A percentile compares a stretch with the other conserved stretches of the same genome.
These are phyloP conservation scores for Eucalyptus curtisii DNA, from an alignment of 345 rosid genomes.

Conservation along the genomic window DNA sequence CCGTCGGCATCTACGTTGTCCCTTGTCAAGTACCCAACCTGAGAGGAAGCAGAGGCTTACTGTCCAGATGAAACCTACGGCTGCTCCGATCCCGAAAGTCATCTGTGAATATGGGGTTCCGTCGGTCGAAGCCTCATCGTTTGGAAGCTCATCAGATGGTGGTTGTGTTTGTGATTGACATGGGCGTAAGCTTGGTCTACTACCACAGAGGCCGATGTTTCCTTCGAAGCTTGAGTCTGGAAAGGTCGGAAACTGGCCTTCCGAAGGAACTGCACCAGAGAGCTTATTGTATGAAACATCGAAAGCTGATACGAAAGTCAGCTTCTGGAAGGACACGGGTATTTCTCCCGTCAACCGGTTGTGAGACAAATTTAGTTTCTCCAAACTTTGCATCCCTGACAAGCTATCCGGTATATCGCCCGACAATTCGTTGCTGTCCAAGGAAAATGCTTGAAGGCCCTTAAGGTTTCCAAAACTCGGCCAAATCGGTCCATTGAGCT, in stretches of 20 bases:
- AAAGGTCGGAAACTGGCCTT: constrained; percentile 16
- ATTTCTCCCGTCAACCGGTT: constrained; percentile 8
- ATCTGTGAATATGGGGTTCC: neutral
- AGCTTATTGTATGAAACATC: constrained; percentile 17
- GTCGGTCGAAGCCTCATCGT: neutral
- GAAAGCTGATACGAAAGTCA: constrained; percentile 3
- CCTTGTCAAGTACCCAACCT: constrained; percentile 3
- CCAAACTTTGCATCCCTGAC: constrained; percentile 3
- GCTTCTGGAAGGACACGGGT: constrained; percentile 3
- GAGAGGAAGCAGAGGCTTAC: constrained; percentile 6
- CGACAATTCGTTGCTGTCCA: neutral
- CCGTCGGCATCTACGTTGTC: neutral
- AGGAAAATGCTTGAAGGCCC: neutral
- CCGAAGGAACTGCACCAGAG: neutral
- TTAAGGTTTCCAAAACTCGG: constrained; percentile 7
- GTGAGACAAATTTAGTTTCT: neutral
- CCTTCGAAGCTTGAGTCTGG: constrained; percentile 15
- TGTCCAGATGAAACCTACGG: neutral
- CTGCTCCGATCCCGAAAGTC: constrained; percentile 6
- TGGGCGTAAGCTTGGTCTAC: neutral
- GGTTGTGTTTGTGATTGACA: neutral
- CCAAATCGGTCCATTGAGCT: constrained; percentile 3
- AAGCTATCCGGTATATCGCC: constrained; percentile 1
- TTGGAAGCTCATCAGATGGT: neutral
- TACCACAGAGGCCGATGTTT: constrained; percentile 2